Percentiles rank a stretch among this genome's conserved stretches.
These are phyloP conservation scores for Leptographium galeiforme DNA, from an alignment of 2,329 filamentous ascomycete genomes.

Conservation along the genomic window DNA sequence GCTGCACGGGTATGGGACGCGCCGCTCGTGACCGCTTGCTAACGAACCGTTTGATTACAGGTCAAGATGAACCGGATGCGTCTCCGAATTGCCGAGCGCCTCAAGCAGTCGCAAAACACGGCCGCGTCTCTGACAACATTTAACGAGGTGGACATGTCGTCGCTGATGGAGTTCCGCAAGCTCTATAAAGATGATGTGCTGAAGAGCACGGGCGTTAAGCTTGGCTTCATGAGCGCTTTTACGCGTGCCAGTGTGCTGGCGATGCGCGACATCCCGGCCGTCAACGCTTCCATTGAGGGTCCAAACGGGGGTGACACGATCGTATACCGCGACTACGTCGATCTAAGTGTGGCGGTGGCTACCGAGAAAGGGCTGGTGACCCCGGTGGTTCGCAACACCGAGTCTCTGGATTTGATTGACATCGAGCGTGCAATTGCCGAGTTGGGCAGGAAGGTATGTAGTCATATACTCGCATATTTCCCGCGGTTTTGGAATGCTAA, in stretches of 20 bases:
- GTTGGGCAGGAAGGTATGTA: constrained; percentile 77
- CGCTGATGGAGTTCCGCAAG: constrained; percentile 92
- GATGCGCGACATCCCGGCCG: constrained; percentile 85
- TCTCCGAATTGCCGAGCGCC: constrained; percentile 85
- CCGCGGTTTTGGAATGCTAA: neutral
- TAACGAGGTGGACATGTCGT: constrained; percentile 99
- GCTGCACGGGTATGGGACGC: neutral
- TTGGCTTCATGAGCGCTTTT: constrained; percentile 99
- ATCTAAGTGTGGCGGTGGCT: constrained; percentile 92
- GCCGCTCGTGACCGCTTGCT: neutral
- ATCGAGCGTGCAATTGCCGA: constrained; percentile 92
- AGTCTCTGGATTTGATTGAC: constrained; percentile 71
- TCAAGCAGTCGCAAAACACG: constrained; percentile 99
- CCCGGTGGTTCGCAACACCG: constrained; percentile 87
- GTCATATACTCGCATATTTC: neutral
- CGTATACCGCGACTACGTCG: constrained; percentile 95
- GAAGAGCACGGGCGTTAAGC: constrained; percentile 92
- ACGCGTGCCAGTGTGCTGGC: constrained; percentile 79
- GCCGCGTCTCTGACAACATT: constrained; percentile 95
- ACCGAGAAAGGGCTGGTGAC: constrained; percentile 97
- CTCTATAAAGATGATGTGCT: constrained; percentile 92
- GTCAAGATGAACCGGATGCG: constrained; percentile 99
- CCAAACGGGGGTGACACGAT: constrained; percentile 93
- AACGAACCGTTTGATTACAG: constrained; percentile 26
- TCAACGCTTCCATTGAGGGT: constrained; percentile 95